Percentiles rank a stretch among this genome's conserved stretches.
phyloP scores from a whole-genome alignment of 140 eudicot genomes.

The Flaveria floridana region DNA sequence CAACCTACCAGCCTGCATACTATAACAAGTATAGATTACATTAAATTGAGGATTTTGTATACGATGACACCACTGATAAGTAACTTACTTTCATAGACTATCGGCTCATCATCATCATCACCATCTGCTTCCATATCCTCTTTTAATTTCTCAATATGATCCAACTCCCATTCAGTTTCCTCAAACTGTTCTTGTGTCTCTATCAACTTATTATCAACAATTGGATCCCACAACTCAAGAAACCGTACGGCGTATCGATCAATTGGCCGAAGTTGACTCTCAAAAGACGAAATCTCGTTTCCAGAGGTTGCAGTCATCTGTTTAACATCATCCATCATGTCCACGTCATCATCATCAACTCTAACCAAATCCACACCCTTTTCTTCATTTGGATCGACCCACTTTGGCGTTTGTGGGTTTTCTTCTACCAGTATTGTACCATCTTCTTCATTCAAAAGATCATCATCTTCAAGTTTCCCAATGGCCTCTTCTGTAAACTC shows the following conservation, averaged over 20 bases:
- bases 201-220: slow-evolving; percentile 59
- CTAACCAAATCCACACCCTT: slow-evolving; percentile 42
- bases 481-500: slow-evolving; percentile 86
- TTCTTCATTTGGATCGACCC: slow-evolving; percentile 49
- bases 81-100: slow-evolving; percentile 88
- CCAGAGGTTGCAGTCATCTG: slow-evolving; percentile 94
- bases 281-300: slow-evolving; percentile 68
- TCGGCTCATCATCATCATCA: slow-evolving; percentile 97
- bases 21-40: slow-evolving; percentile 3
- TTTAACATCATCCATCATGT: slow-evolving; percentile 92
- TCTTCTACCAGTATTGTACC: slow-evolving; percentile 44
- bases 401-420: slow-evolving; percentile 29
- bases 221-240: slow-evolving; percentile 91
- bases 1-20: not conserved
- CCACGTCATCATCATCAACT: slow-evolving; percentile 70
- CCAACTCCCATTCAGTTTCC: slow-evolving; percentile 95
- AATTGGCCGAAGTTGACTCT: slow-evolving; percentile 85
- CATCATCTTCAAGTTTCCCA: slow-evolving; percentile 79
- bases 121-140: slow-evolving; percentile 97
- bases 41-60: not conserved
- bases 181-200: slow-evolving; percentile 59
- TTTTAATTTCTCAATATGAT: slow-evolving; percentile 90
- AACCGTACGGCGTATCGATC: slow-evolving; percentile 91
- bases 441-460: slow-evolving; percentile 79
- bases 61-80: not conserved